Evolutionary conservation across 2,329 filamentous ascomycete genomes (phyloP).

Genomic region (Cladosporium phlei): DNA sequence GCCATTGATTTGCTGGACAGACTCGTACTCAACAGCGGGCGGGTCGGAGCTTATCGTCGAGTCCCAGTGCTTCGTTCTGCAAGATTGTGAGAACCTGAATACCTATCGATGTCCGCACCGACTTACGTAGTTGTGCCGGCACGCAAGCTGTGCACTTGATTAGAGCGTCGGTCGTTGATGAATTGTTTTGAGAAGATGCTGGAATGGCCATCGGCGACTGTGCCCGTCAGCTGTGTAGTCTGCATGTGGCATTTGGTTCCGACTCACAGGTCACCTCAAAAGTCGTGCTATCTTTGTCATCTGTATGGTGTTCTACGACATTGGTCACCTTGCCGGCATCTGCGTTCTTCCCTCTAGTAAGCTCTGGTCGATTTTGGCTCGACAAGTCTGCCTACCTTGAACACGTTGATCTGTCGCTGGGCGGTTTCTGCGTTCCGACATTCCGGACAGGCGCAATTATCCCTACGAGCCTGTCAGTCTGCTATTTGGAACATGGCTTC

Average conservation of each 20-base stretch:
- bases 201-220: conserved; percentile 23
- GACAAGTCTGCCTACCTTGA: conserved; percentile 18
- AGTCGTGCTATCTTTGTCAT: conserved; percentile 8
- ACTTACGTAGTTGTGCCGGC: conserved; percentile 19
- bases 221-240: conserved; percentile 8
- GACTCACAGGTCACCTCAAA: conserved; percentile 19
- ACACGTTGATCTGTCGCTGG: conserved; percentile 30
- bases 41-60: conserved; percentile 22
- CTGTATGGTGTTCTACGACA: not conserved
- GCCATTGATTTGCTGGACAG: conserved; percentile 16
- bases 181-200: conserved; percentile 14
- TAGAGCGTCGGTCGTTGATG: too few species aligned
- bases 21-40: conserved; percentile 25
- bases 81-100: conserved; percentile 15
- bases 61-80: conserved; percentile 21
- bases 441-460: conserved; percentile 26
- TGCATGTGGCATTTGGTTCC: not conserved
- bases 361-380: not conserved
- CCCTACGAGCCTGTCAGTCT: conserved; percentile 17
- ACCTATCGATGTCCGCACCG: too few species aligned
- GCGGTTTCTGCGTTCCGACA: conserved; percentile 29
- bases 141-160: too few species aligned
- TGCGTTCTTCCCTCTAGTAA: conserved; percentile 16
- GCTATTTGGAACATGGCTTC: not conserved
- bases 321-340: conserved; percentile 15